Evolutionary conservation across 179 eudicot species (phyloP).

Genomic region (Drosera spatulata): DNA sequence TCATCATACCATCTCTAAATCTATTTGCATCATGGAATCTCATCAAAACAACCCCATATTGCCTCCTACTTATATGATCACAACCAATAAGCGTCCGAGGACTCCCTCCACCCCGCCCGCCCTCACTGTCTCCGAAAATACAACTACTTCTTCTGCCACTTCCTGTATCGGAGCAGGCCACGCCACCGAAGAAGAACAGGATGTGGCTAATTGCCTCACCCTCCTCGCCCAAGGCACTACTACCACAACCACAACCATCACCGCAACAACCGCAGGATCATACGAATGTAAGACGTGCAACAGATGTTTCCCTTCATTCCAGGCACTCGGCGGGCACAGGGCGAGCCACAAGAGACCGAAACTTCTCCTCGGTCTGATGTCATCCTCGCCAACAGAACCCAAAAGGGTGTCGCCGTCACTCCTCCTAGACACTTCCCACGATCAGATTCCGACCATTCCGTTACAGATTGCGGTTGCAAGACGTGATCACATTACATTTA

Average conservation of each 20-base stretch:
- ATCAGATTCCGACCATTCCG: constrained; percentile 11
- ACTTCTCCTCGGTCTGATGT: background rate
- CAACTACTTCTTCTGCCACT: constrained; percentile 3
- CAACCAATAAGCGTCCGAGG: constrained; percentile 33
- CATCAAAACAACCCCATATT: no score
- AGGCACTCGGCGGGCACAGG: constrained; percentile 55
- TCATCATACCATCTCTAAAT: no score
- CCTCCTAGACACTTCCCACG: background rate
- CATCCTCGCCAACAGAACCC: background rate
- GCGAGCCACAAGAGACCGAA: constrained; percentile 47
- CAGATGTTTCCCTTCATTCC: constrained; percentile 41
- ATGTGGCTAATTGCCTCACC: constrained; percentile 48
- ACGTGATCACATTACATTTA: background rate
- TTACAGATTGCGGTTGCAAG: constrained; percentile 16
- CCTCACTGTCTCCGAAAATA: constrained; percentile 1
- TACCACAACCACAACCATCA: background rate
- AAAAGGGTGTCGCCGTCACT: constrained; percentile 1
- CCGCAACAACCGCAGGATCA: background rate
- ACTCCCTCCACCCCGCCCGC: constrained; percentile 27
- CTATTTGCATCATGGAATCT: no score
- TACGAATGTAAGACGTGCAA: constrained; percentile 51
- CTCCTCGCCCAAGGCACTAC: constrained; percentile 32
- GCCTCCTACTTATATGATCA: constrained; percentile 2
- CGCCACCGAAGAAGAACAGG: constrained; percentile 19
- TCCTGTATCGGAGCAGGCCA: background rate